Evolutionary conservation across 2,329 filamentous ascomycete species (phyloP).

Genomic region (Colletotrichum sp.): DNA sequence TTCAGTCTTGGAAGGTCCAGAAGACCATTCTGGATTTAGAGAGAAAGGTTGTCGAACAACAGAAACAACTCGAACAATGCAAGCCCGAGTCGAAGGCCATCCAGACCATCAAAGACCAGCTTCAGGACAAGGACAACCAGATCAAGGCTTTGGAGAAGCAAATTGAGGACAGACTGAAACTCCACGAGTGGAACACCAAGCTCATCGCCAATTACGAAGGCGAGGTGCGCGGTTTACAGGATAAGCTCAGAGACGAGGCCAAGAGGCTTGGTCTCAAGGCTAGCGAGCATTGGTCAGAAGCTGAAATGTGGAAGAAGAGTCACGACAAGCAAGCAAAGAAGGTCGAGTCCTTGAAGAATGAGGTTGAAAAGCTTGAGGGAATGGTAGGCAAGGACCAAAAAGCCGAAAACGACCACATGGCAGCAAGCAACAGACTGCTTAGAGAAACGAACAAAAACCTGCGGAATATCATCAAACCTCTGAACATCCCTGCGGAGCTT

Average conservation of each 20-base stretch:
- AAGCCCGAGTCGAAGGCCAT: not conserved
- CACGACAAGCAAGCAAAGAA: not conserved
- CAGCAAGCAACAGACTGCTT: not conserved
- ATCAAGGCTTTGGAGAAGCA: not conserved
- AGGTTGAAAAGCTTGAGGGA: not conserved
- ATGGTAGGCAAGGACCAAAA: not conserved
- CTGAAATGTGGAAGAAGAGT: not conserved
- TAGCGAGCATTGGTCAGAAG: not conserved
- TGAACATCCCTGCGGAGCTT: not conserved
- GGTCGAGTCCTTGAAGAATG: not conserved
- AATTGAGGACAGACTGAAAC: rapidly evolving
- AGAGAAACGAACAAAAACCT: not conserved
- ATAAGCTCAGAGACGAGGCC: not conserved
- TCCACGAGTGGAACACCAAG: not conserved
- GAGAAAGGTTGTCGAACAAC: not conserved
- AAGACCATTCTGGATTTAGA: rapidly evolving
- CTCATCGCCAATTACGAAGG: not conserved
- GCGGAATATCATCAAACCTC: not conserved
- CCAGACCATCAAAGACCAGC: not conserved
- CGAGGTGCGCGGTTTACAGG: rapidly evolving
- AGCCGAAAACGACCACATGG: not conserved
- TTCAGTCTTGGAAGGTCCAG: not conserved
- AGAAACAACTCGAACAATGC: not conserved
- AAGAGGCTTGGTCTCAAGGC: not conserved
- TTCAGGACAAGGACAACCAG: not conserved